phyloP scores from a whole-genome alignment of 352 stramenopile genomes.

The Phytophthora cactorum region DNA sequence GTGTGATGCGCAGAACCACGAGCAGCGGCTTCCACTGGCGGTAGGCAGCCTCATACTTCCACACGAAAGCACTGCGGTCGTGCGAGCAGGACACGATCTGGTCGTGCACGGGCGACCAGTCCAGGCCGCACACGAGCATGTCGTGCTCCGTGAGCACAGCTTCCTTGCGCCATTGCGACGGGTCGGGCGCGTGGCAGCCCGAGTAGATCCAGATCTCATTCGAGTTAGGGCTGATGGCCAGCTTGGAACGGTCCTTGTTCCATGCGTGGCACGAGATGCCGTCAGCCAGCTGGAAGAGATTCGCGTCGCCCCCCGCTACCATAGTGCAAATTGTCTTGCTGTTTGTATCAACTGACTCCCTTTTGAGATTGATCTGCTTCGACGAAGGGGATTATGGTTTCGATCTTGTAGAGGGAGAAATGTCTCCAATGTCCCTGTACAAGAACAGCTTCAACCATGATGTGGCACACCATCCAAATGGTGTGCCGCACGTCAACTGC shows the following conservation, averaged over 20 bases:
- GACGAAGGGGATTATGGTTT: constrained; percentile 14
- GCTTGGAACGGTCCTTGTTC: constrained; percentile 90
- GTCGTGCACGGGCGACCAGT: constrained; percentile 94
- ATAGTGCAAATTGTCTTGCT: constrained; percentile 28
- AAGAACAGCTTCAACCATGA: constrained; percentile 47
- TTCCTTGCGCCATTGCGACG: constrained; percentile 85
- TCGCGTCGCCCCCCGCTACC: constrained; percentile 47
- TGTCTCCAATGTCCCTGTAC: constrained; percentile 43
- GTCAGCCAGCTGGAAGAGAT: constrained; percentile 80
- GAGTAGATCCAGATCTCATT: constrained; percentile 95
- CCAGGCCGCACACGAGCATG: constrained; percentile 92
- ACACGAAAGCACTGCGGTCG: constrained; percentile 95
- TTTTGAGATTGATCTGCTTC: constrained; percentile 26
- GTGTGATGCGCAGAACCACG: constrained; percentile 92
- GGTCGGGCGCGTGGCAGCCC: constrained; percentile 78
- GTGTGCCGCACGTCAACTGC: constrained; percentile 19
- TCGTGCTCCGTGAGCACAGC: constrained; percentile 92
- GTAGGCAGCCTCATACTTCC: constrained; percentile 89
- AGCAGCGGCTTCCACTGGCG: constrained; percentile 93
- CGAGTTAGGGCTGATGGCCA: constrained; percentile 92
- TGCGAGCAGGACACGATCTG: constrained; percentile 95
- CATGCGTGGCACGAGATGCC: constrained; percentile 93
- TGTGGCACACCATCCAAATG: constrained; percentile 5
- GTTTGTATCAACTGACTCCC: constrained; percentile 38
- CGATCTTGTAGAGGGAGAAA: constrained; percentile 25